phyloP scores from a whole-genome alignment of 345 rosid species.

The Citrus mangshanensis region DNA sequence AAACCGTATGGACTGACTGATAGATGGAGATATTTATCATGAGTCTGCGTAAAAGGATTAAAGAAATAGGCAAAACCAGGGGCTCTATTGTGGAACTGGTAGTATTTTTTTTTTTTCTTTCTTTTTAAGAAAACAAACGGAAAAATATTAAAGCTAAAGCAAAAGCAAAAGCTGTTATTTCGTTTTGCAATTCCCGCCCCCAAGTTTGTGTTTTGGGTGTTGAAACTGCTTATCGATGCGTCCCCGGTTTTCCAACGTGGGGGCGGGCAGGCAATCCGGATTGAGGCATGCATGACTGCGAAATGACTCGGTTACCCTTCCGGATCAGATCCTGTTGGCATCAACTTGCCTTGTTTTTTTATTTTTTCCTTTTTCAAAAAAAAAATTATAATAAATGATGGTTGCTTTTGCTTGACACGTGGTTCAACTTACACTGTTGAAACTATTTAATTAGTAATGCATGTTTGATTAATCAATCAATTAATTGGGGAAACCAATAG shows the following conservation, averaged over 20 bases:
- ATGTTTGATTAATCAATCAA: too few relatives aligned
- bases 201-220: conserved; percentile 37
- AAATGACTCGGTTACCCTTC: neutral
- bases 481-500: neutral
- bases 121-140: too few relatives aligned
- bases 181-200: conserved; percentile 35
- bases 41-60: too few relatives aligned
- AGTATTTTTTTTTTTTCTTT: neutral
- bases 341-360: neutral
- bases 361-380: neutral
- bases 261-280: neutral
- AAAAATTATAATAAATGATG: neutral
- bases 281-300: too few relatives aligned
- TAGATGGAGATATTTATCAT: too few relatives aligned
- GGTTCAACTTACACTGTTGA: neutral
- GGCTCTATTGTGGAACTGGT: conserved; percentile 29
- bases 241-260: conserved; percentile 30
- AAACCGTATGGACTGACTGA: neutral
- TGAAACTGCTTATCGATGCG: conserved; percentile 23
- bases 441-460: neutral
- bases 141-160: neutral
- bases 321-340: neutral
- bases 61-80: conserved; percentile 49
- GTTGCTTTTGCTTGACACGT: neutral
- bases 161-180: conserved; percentile 2